Conservation (phyloP, 345 rosid species). For the Syzygium grande region DNA sequence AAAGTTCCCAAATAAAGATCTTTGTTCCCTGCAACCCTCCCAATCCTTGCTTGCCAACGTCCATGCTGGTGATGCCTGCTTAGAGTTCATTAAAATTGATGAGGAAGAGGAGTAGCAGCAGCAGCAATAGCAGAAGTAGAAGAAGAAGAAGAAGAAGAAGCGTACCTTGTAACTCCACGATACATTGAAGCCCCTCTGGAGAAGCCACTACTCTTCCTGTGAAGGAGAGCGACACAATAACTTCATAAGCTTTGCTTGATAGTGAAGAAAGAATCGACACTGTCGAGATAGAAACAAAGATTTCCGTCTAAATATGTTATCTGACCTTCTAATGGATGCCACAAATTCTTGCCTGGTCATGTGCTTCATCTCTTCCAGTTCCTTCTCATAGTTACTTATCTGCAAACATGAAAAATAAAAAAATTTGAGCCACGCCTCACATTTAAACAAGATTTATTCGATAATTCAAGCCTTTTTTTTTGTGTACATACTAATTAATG, state of each 20-base stretch:
- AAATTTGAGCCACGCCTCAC: not conserved
- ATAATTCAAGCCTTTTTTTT: not conserved
- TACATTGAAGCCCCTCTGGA: slow-evolving; percentile 99
- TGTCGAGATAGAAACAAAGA: not conserved
- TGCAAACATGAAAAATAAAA: slow-evolving; percentile 10
- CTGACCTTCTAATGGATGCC: slow-evolving; percentile 87
- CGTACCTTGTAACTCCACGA: slow-evolving; percentile 94
- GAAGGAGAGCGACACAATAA: not conserved
- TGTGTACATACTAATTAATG: not conserved
- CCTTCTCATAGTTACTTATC: slow-evolving; percentile 95
- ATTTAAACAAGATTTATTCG: not conserved
- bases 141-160: not conserved
- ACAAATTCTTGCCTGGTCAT: slow-evolving; percentile 99
- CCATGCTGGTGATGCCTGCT: slow-evolving; percentile 98
- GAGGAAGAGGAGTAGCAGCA: not conserved
- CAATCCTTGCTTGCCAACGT: slow-evolving; percentile 99
- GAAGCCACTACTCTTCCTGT: slow-evolving; percentile 98
- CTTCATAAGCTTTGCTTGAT: not conserved
- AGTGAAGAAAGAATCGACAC: not conserved
- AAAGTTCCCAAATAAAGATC: slow-evolving; percentile 98
- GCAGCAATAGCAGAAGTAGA: not conserved
- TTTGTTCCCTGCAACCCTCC: slow-evolving; percentile 98
- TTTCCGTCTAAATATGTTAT: not conserved
- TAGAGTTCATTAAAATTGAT: not conserved
- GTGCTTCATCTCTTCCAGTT: slow-evolving; percentile 94